A percentile compares a stretch with the other conserved stretches of the same genome.
Conservation (phyloP, 176 grass and related monocot species). For the Dactylis glomerata region DNA sequence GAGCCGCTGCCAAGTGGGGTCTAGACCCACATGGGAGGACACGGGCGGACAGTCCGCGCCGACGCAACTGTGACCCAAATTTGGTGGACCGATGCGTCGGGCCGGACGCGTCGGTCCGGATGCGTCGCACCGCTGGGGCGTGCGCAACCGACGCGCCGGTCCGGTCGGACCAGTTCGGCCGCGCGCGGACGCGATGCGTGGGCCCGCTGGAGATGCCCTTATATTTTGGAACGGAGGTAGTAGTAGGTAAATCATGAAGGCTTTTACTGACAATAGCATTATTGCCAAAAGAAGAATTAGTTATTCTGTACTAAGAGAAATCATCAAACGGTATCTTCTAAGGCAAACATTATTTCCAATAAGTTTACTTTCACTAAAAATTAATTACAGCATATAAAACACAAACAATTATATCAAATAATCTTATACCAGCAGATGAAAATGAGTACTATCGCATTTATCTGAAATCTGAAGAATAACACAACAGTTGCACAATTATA, state of each 20-base stretch:
- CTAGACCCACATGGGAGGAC: too few species aligned
- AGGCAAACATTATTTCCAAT: not conserved
- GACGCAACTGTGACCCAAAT: too few species aligned
- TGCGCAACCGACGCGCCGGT: too few species aligned
- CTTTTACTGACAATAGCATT: not conserved
- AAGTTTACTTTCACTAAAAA: not conserved
- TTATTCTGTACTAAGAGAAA: not conserved
- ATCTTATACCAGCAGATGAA: not conserved
- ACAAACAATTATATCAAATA: not conserved
- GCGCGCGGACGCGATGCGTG: too few species aligned
- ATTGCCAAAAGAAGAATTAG: constrained; percentile 11
- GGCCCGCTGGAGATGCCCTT: too few species aligned
- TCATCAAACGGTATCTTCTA: not conserved
- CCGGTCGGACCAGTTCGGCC: too few species aligned
- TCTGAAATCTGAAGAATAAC: constrained; percentile 21
- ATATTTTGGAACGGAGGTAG: too few species aligned
- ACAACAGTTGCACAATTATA: not conserved
- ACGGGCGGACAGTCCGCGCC: too few species aligned
- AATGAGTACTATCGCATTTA: not conserved
- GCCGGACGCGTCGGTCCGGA: too few species aligned
- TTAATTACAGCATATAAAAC: not conserved
- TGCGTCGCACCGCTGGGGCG: too few species aligned
- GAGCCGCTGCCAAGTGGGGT: too few species aligned
- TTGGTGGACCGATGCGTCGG: too few species aligned
- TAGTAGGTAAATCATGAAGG: not conserved